These are phyloP conservation scores for Aspergillaceae sp. DNA, from an alignment of 2,329 filamentous ascomycete species.

Conservation along the genomic window DNA sequence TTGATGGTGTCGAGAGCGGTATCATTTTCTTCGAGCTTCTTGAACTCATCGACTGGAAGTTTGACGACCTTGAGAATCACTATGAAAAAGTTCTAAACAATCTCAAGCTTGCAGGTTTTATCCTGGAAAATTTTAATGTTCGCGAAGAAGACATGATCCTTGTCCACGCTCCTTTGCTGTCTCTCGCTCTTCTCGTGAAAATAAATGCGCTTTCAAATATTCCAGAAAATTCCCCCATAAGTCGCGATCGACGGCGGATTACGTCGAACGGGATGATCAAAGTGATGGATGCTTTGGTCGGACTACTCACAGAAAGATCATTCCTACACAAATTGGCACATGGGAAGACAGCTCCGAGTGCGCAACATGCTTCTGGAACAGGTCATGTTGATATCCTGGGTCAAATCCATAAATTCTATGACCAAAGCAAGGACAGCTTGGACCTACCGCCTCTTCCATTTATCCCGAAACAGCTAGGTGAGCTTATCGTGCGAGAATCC, in stretches of 20 bases:
- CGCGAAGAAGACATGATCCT: conserved; percentile 93
- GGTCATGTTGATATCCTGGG: conserved; percentile 44
- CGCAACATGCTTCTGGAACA: conserved; percentile 8
- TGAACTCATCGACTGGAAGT: conserved; percentile 49
- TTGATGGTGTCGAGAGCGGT: conserved; percentile 91
- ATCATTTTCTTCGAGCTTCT: conserved; percentile 83
- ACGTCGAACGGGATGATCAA: conserved; percentile 19
- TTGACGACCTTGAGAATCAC: conserved; percentile 42
- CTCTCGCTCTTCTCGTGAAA: conserved; percentile 53
- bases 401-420: conserved; percentile 58
- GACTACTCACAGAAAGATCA: conserved; percentile 39
- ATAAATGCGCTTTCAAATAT: conserved; percentile 30
- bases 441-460: conserved; percentile 57
- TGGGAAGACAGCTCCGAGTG: conserved; percentile 12
- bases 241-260: conserved; percentile 10
- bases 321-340: conserved; percentile 43
- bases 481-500: conserved; percentile 57
- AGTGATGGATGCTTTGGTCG: conserved; percentile 22
- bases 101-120: conserved; percentile 68
- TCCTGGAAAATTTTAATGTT: conserved; percentile 81
- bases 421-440: conserved; percentile 60
- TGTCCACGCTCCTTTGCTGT: conserved; percentile 69
- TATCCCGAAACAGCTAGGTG: conserved; percentile 46
- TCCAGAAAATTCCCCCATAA: conserved; percentile 6
- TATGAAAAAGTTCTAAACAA: conserved; percentile 50